Evolutionary conservation across 306 rosid species (phyloP), one percentile per base, ranked within the genome.

Genomic region (Potentilla sterilis): DNA sequence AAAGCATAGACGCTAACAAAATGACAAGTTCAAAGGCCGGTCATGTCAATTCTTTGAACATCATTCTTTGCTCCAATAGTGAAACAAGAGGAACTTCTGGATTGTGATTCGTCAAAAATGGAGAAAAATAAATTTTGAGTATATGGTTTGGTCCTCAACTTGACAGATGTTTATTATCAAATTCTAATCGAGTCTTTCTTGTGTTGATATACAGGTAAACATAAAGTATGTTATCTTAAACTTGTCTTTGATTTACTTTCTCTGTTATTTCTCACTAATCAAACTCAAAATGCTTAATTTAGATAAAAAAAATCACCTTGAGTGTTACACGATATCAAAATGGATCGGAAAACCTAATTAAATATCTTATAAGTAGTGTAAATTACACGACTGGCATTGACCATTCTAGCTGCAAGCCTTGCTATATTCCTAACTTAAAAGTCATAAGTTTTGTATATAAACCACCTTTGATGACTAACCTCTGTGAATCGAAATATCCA

Each of bases 11-110:
- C 78, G 59, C 21, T 32, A 12, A 62, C 40, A 61, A 74, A 74
- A 61, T 55, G 70, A 74, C 78, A 74, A 44, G 61, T 34, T 44
- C 15, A 46, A 16, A 32, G 78, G 78, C 78, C 78, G 70, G 78
- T 62, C 70, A 51, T 16, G 28, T 44, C 46, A 44, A 44, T 22
- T 42, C 35, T 68, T 74, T 19, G 59, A 62, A 13, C 70, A 44
- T 61, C 69, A 61, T 32, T 19, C 13, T 44, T 74, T 74, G 6
- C 77, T 59, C 77, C 69, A 41, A 16, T 18, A 18, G 52, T 74
- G 46, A 32, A 43, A 74, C 77, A 61, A 44, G n/a, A 24, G 55
- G 68, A 9, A 43, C 1, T 74, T 32, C 48, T 16, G 70, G 70
- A 32, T 19, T 61, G 35, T 55, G 52, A 72, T 37, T 42, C 65